These are phyloP conservation scores for Heliamphora pulchella DNA, from an alignment of 179 eudicot species.

Conservation along the genomic window DNA sequence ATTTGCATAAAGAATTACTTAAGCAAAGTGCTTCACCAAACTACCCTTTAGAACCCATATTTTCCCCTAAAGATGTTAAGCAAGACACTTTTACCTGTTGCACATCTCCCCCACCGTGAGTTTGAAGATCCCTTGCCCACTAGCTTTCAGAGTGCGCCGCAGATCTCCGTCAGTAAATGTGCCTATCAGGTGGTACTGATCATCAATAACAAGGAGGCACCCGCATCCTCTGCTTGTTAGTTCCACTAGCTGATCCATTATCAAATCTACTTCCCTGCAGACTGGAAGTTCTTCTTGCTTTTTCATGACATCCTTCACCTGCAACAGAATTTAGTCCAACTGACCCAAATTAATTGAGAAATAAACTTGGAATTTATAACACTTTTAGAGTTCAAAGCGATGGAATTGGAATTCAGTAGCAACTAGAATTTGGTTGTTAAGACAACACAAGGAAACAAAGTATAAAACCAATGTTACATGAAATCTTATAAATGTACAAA, in stretches of 20 bases:
- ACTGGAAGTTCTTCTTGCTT: conserved; percentile 80
- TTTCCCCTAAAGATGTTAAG: background rate
- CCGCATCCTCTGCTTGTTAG: conserved; percentile 97
- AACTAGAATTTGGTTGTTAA: conserved; percentile 7
- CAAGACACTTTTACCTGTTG: conserved; percentile 54
- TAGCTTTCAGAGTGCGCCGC: conserved; percentile 86
- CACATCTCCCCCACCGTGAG: conserved; percentile 97
- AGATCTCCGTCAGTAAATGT: conserved; percentile 98
- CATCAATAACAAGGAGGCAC: conserved; percentile 84
- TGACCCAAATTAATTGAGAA: background rate
- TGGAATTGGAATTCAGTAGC: background rate
- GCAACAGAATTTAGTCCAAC: conserved; percentile 20
- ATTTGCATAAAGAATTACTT: background rate
- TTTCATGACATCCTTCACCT: conserved; percentile 99
- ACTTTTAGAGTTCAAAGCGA: background rate
- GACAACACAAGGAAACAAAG: background rate
- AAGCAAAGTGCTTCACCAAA: background rate
- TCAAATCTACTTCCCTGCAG: conserved; percentile 82
- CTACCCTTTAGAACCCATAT: background rate
- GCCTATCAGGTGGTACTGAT: conserved; percentile 62
- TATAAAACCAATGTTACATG: background rate
- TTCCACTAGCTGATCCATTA: conserved; percentile 97
- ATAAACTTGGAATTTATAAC: background rate
- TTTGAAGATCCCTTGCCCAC: conserved; percentile 86
- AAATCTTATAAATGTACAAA: too few species aligned